These are phyloP conservation scores for Polygonum maritimum DNA, from an alignment of 148 eudicot species.

Conservation along the genomic window DNA sequence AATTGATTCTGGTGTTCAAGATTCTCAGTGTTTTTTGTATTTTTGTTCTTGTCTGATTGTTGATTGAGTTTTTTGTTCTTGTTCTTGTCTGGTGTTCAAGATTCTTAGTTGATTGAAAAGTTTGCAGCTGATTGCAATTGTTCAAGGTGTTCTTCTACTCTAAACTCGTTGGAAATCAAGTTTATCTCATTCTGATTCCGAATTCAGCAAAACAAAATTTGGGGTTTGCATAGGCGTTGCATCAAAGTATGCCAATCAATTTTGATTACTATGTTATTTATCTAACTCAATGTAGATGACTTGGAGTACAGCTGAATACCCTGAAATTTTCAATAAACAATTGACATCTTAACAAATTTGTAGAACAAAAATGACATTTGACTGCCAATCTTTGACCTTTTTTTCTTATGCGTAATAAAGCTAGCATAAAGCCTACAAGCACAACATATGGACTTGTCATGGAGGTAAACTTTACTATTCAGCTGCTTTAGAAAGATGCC, in stretches of 20 bases:
- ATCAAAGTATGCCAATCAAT: neutral
- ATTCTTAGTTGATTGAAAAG: neutral
- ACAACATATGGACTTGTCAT: constrained; percentile 86
- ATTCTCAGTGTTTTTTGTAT: neutral
- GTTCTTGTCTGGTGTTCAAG: neutral
- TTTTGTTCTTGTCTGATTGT: neutral
- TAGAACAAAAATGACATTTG: neutral
- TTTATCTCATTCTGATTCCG: neutral
- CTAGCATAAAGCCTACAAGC: constrained; percentile 50
- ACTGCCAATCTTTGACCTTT: neutral
- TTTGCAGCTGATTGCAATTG: neutral
- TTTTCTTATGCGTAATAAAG: constrained; percentile 12
- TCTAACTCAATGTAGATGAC: neutral
- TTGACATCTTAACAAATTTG: neutral
- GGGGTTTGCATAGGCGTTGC: neutral
- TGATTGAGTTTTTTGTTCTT: neutral
- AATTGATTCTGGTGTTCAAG: neutral
- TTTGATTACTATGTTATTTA: neutral
- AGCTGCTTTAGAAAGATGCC: neutral
- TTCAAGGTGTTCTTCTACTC: neutral
- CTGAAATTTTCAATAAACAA: neutral
- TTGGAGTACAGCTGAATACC: neutral
- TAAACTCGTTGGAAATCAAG: neutral
- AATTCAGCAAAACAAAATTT: neutral
- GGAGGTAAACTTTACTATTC: constrained; percentile 51